Evolutionary conservation across 352 stramenopile species (phyloP).

Genomic region (Phytophthora citrophthora): DNA sequence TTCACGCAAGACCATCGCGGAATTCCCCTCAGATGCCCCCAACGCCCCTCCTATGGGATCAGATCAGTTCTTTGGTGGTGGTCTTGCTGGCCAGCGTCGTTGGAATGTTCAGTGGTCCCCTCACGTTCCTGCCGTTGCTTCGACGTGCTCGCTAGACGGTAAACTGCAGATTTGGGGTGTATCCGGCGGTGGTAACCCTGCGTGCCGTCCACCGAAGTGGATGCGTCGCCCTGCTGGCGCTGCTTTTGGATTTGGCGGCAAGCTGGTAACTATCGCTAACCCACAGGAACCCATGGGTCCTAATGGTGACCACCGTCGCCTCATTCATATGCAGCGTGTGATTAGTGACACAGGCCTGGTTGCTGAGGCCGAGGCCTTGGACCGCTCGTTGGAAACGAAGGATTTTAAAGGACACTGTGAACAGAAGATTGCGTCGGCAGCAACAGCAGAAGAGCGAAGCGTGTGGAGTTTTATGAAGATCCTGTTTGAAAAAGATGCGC

Average conservation of each 20-base stretch:
- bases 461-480: conserved; percentile 95
- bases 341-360: conserved; percentile 86
- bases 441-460: conserved; percentile 71
- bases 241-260: conserved; percentile 97
- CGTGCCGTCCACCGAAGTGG: conserved; percentile 95
- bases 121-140: conserved; percentile 93
- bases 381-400: conserved; percentile 88
- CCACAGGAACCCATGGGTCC: conserved; percentile 53
- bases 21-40: conserved; percentile 88
- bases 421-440: conserved; percentile 76
- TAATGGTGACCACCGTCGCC: conserved; percentile 65
- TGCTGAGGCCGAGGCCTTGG: conserved; percentile 88
- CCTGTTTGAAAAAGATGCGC: conserved; percentile 94
- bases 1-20: conserved; percentile 92
- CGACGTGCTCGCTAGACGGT: conserved; percentile 97
- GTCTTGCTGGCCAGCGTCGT: conserved; percentile 78
- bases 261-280: conserved; percentile 91
- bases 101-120: conserved; percentile 98
- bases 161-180: conserved; percentile 95
- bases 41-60: conserved; percentile 74
- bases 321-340: conserved; percentile 86
- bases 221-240: conserved; percentile 90
- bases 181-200: conserved; percentile 76
- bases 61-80: conserved; percentile 78
- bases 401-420: conserved; percentile 95